Base-by-base conservation (phyloP, 2,329 filamentous ascomycete species). In the Penicillium sp. region DNA sequence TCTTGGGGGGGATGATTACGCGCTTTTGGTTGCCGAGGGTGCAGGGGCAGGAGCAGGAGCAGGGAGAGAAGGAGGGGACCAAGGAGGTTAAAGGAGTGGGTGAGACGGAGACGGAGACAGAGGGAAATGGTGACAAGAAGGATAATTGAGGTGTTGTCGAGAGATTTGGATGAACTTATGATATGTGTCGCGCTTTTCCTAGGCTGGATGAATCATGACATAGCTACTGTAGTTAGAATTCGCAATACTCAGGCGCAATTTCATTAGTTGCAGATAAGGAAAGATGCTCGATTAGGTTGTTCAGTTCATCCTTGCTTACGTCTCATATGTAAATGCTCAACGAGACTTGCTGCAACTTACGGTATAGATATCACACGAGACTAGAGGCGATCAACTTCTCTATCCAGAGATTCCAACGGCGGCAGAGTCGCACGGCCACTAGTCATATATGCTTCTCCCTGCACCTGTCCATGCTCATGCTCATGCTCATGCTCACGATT, bases 1-100 rank as follows among this genome's bases (percentile, higher is more conserved):
- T 70, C 38, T 62, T 73, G 51, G 71, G 70, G 7, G 71, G 71
- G 5, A 45, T 72, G 5, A 63, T 73, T 56, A 59, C 65, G 40
- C 62, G 65, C 5, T 72, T 68, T 53, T 73, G 69, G 68, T 49
- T 73, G 47, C 61, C 64, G 10, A 54, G 54, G 47, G 22, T 35
- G 5, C 61, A 61, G 49, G 38, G n/a, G 4, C 42, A 58, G 50
- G 37, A 42, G 12, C 42, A 58, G 50, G 37, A 42, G 12, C 45
- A 64, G 50, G 37, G 35, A 0, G 38, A 49, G n/a, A 56, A 59
- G 30, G 17, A 40, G 15, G 44, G 40, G 10, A 24, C 26, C 9
- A 26, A n/a, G 22, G 37, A 19, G 51, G 42, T 30, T 7, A 42
- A 61, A 30, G 45, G 35, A 1, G 37, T 40, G 17, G 54, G 42